Evolutionary conservation across 495 filamentous ascomycete genomes (phyloP).

Genomic region (Podospora pseudopauciseta): DNA sequence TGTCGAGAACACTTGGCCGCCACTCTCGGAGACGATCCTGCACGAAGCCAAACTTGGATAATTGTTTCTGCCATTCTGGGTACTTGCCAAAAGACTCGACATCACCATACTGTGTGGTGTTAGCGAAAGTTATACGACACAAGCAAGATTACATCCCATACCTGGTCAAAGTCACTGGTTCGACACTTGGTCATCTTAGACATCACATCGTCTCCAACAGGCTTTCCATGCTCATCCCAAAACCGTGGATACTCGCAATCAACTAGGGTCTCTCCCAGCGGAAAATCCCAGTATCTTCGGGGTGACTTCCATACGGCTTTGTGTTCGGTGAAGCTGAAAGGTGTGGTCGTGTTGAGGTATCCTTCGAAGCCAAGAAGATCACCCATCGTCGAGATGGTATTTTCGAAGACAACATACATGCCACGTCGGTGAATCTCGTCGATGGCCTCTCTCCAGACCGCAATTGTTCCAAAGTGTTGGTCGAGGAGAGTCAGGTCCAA

Average conservation of each 20-base stretch:
- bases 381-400: constrained; percentile 68
- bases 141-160: not conserved
- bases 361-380: constrained; percentile 65
- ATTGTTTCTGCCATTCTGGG: constrained; percentile 60
- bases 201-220: constrained; percentile 27
- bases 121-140: not conserved
- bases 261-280: constrained; percentile 52
- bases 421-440: constrained; percentile 62
- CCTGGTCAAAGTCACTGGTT: constrained; percentile 64
- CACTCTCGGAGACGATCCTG: constrained; percentile 75
- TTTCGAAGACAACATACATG: constrained; percentile 72
- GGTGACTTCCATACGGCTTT: constrained; percentile 54
- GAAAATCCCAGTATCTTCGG: constrained; percentile 61
- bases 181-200: constrained; percentile 54
- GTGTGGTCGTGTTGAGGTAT: constrained; percentile 58
- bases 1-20: constrained; percentile 56
- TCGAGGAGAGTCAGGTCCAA: constrained; percentile 27
- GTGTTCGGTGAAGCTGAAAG: constrained; percentile 55
- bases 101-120: constrained; percentile 50
- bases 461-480: constrained; percentile 46
- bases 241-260: constrained; percentile 62
- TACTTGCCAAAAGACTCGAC: constrained; percentile 64
- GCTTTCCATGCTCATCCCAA: constrained; percentile 57
- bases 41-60: constrained; percentile 69
- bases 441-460: constrained; percentile 60